These are phyloP conservation scores for Cyclotella cryptica DNA, from an alignment of 108 stramenopile species.

Conservation along the genomic window DNA sequence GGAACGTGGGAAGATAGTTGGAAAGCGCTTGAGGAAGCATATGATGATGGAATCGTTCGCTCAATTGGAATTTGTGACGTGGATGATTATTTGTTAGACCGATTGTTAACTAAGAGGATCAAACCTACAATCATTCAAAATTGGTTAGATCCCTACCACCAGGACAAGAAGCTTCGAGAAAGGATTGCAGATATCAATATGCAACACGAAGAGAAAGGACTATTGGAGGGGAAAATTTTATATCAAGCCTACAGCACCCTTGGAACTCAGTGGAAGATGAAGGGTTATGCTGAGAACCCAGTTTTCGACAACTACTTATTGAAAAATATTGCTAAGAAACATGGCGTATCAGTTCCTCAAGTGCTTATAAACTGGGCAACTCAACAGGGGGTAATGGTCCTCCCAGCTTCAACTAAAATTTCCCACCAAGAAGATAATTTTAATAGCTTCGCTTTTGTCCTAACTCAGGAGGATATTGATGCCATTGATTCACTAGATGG, in stretches of 20 bases:
- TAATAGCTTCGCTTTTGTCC: constrained; percentile 47
- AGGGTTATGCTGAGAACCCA: constrained; percentile 53
- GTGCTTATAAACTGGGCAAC: constrained; percentile 70
- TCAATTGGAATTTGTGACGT: constrained; percentile 69
- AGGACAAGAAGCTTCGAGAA: constrained; percentile 42
- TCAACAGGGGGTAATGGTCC: constrained; percentile 57
- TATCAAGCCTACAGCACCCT: constrained; percentile 65
- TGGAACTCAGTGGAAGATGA: constrained; percentile 60
- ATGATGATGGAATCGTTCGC: constrained; percentile 50
- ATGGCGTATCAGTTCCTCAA: constrained; percentile 53
- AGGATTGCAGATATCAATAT: constrained; percentile 34
- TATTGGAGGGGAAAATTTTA: constrained; percentile 38
- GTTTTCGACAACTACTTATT: constrained; percentile 52
- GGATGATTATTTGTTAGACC: constrained; percentile 41
- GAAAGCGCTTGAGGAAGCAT: constrained; percentile 60
- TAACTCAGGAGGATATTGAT: constrained; percentile 52
- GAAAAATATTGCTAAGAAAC: constrained; percentile 40
- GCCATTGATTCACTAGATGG: constrained; percentile 59
- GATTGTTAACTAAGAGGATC: constrained; percentile 50
- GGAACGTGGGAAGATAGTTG: constrained; percentile 74
- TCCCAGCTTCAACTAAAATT: constrained; percentile 59
- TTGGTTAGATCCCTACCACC: constrained; percentile 72
- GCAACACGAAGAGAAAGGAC: constrained; percentile 25
- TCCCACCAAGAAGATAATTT: constrained; percentile 54
- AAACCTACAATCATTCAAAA: constrained; percentile 62